phyloP scores from a whole-genome alignment of 768 basidiomycete species.

The Chalciporus pseudorubinellus region DNA sequence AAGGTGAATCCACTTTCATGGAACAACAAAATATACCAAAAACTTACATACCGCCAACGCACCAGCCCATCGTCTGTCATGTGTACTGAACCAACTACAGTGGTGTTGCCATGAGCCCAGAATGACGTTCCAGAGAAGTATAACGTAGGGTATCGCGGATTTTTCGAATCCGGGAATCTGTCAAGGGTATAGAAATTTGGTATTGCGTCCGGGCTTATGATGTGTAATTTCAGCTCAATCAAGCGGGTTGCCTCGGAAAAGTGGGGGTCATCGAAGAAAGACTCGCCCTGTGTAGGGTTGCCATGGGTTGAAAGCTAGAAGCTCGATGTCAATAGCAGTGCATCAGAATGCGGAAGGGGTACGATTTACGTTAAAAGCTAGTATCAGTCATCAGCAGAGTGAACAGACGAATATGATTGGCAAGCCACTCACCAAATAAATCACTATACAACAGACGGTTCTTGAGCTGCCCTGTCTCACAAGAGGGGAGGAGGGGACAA shows the following conservation, averaged over 20 bases:
- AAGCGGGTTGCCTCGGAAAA: constrained; percentile 68
- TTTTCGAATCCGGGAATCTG: constrained; percentile 20
- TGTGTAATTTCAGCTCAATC: constrained; percentile 52
- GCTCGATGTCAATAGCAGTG: constrained; percentile 1
- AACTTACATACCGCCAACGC: constrained; percentile 61
- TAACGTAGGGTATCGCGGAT: constrained; percentile 40
- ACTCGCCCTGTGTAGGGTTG: constrained; percentile 25
- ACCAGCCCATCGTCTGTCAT: constrained; percentile 47
- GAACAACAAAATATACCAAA: background rate
- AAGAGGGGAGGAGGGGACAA: constrained; percentile 6
- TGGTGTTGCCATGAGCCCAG: constrained; percentile 40
- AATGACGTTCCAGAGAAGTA: constrained; percentile 48
- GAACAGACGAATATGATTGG: background rate
- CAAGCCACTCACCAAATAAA: constrained; percentile 20
- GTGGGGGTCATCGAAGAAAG: constrained; percentile 49
- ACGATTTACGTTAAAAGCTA: constrained; percentile 51
- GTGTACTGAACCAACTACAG: constrained; percentile 48
- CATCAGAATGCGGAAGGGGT: background rate
- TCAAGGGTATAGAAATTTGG: constrained; percentile 19
- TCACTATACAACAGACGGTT: constrained; percentile 13
- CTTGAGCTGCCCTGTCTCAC: constrained; percentile 33
- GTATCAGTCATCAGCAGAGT: background rate
- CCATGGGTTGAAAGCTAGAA: constrained; percentile 19
- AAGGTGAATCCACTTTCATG: constrained; percentile 8
- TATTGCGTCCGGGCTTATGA: constrained; percentile 37